phyloP scores from a whole-genome alignment of 1,139 yeast genomes.

The Pneumocystis canis region DNA sequence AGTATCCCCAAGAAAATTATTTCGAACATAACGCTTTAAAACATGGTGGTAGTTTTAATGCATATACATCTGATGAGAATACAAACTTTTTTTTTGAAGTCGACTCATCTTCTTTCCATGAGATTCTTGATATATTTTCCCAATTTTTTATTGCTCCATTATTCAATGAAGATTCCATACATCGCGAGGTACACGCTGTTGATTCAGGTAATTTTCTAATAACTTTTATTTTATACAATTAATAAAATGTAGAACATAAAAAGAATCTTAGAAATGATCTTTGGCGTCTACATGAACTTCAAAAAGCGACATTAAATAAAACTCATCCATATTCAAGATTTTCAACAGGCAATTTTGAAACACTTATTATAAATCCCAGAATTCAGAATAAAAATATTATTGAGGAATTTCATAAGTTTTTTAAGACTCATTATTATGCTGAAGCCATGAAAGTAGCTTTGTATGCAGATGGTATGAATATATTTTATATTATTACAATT shows the following conservation, averaged over 20 bases:
- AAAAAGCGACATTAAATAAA: constrained; percentile 55
- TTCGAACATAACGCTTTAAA: constrained; percentile 63
- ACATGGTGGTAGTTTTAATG: constrained; percentile 56
- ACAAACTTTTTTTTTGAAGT: constrained; percentile 87
- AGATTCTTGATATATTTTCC: constrained; percentile 82
- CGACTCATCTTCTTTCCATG: constrained; percentile 58
- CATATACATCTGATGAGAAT: constrained; percentile 77
- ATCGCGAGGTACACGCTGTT: constrained; percentile 84
- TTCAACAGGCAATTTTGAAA: constrained; percentile 55
- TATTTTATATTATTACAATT: neutral
- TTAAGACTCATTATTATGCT: constrained; percentile 45
- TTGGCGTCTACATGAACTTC: constrained; percentile 81
- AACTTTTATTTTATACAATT: neutral
- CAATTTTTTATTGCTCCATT: constrained; percentile 83
- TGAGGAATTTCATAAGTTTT: constrained; percentile 48
- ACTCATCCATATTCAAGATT: constrained; percentile 58
- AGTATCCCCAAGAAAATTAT: constrained; percentile 84
- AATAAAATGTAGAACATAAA: constrained; percentile 42
- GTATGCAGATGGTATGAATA: constrained; percentile 40
- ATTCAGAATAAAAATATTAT: constrained; percentile 45
- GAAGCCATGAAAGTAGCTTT: constrained; percentile 78
- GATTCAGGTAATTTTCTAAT: constrained; percentile 57
- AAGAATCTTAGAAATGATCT: constrained; percentile 78
- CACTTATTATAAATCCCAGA: constrained; percentile 44
- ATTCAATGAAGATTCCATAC: constrained; percentile 67